Percentiles rank a stretch among this genome's conserved stretches.
phyloP scores from a whole-genome alignment of 306 rosid species.

The Dalbergia cultrata region DNA sequence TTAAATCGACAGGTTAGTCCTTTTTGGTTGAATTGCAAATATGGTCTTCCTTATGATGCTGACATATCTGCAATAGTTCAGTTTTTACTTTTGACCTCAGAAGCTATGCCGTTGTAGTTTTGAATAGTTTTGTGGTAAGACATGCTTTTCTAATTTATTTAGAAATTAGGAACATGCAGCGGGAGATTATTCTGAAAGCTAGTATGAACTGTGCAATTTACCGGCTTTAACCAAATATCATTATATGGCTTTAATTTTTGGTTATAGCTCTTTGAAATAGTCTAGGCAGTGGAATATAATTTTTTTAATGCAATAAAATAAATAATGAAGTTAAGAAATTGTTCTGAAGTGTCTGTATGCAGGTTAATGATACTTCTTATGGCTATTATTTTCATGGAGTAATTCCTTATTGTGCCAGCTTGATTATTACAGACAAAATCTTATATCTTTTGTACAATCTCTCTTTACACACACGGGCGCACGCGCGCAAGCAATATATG shows the following conservation, averaged over 20 bases:
- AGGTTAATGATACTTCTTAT: not conserved
- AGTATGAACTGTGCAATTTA: constrained; percentile 4
- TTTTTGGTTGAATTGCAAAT: constrained; percentile 25
- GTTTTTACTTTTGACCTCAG: constrained; percentile 12
- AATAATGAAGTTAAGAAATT: not conserved
- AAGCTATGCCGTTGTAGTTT: constrained; percentile 5
- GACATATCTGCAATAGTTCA: not conserved
- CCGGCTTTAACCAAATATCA: not conserved
- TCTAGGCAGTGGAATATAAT: constrained; percentile 23
- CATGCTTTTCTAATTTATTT: constrained; percentile 34
- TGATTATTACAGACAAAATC: constrained; percentile 14
- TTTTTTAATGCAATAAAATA: too few relatives aligned
- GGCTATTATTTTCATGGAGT: not conserved
- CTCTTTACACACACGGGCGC: too few relatives aligned
- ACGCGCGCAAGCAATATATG: too few relatives aligned
- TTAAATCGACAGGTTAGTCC: constrained; percentile 88
- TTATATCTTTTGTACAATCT: constrained; percentile 3
- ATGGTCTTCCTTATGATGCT: not conserved
- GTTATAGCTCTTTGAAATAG: constrained; percentile 20
- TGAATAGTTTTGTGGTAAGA: constrained; percentile 30
- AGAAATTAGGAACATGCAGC: constrained; percentile 19
- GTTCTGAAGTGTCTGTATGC: constrained; percentile 21
- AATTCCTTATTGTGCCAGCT: not conserved
- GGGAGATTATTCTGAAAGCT: constrained; percentile 22
- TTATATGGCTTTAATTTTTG: not conserved